These are phyloP conservation scores for Pythium brassicae DNA, from an alignment of 352 stramenopile species.

Conservation along the genomic window DNA sequence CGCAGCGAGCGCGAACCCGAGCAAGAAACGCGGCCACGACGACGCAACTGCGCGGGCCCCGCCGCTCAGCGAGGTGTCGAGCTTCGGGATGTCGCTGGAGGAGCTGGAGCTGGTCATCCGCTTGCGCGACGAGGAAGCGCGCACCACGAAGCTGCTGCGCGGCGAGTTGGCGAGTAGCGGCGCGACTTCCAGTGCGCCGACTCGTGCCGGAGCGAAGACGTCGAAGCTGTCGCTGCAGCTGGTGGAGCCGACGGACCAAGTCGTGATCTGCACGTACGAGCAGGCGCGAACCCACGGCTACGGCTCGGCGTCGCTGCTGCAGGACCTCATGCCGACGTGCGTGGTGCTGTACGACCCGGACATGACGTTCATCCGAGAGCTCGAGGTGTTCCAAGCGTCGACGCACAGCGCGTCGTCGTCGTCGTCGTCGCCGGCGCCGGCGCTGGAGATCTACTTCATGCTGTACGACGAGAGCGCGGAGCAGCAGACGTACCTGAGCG, in stretches of 20 bases:
- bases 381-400: constrained; percentile 92
- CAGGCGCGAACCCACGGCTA: constrained; percentile 63
- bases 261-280: constrained; percentile 78
- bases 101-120: constrained; percentile 51
- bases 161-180: not conserved
- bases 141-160: constrained; percentile 15
- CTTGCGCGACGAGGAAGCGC: constrained; percentile 12
- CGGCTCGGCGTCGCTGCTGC: constrained; percentile 64
- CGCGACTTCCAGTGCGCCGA: not conserved
- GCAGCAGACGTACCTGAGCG: constrained; percentile 93
- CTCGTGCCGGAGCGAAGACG: constrained; percentile 4
- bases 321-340: constrained; percentile 88
- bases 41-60: not conserved
- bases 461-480: constrained; percentile 96
- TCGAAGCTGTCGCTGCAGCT: constrained; percentile 44
- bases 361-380: constrained; percentile 91
- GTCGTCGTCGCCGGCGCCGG: not conserved
- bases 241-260: constrained; percentile 38
- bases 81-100: constrained; percentile 66
- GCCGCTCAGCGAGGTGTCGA: constrained; percentile 43
- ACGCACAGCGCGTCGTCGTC: constrained; percentile 11
- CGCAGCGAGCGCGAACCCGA: constrained; percentile 5
- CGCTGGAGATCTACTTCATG: constrained; percentile 93
- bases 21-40: constrained; percentile 17
- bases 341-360: constrained; percentile 96